Evolutionary conservation across 208 protist genomes (phyloP).

Genomic region (Novymonas esmeraldas): DNA sequence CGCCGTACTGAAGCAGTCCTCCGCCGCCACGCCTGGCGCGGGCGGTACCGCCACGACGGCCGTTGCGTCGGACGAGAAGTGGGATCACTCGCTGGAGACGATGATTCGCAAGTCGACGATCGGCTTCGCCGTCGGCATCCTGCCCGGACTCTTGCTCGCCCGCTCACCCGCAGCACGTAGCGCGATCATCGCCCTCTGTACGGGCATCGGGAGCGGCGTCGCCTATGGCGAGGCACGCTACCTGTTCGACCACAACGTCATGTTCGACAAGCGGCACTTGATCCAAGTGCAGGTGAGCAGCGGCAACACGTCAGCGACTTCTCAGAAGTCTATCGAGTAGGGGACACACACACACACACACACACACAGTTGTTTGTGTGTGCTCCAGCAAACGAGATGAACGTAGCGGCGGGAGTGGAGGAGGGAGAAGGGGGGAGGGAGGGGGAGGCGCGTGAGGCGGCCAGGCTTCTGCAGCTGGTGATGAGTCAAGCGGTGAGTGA

Average conservation of each 20-base stretch:
- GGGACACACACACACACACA: neutral
- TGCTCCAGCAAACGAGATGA: neutral
- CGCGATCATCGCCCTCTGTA: slow-evolving; percentile 67
- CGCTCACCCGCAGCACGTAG: slow-evolving; percentile 63
- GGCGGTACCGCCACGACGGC: slow-evolving; percentile 9
- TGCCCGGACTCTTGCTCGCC: slow-evolving; percentile 77
- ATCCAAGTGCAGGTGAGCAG: slow-evolving; percentile 45
- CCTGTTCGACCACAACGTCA: slow-evolving; percentile 88
- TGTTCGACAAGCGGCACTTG: slow-evolving; percentile 86
- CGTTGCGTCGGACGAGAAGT: slow-evolving; percentile 85
- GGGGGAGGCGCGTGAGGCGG: too few species aligned
- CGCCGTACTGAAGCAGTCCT: neutral
- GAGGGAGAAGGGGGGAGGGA: neutral
- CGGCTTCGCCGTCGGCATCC: slow-evolving; percentile 69
- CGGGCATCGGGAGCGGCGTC: slow-evolving; percentile 77
- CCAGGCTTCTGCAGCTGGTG: too few species aligned
- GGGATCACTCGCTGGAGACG: slow-evolving; percentile 89
- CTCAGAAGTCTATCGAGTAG: slow-evolving; percentile 18
- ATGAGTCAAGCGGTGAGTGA: too few species aligned
- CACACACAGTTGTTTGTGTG: too few species aligned
- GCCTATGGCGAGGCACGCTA: slow-evolving; percentile 89
- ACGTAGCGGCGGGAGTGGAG: neutral
- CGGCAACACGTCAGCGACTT: too few species aligned
- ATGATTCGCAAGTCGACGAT: slow-evolving; percentile 87
- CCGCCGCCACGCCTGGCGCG: too few species aligned